Conservation (phyloP, 495 filamentous ascomycete species). For the Xylaria telfairii region DNA sequence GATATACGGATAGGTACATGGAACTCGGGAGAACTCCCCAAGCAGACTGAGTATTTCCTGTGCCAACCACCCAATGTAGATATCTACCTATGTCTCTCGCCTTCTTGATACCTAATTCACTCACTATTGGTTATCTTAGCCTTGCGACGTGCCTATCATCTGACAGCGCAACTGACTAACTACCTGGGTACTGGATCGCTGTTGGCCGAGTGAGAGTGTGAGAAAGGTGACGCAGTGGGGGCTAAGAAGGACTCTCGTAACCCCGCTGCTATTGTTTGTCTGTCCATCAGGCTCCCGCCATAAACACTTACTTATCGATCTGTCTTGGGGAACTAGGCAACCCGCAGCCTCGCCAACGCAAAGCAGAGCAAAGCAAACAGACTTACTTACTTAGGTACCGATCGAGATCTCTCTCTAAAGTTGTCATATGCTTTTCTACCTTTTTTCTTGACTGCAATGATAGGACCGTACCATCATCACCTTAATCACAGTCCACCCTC, state of each 20-base stretch:
- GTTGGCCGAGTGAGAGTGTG: background rate
- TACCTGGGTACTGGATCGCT: too few relatives aligned
- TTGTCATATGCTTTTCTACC: background rate
- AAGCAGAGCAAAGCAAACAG: background rate
- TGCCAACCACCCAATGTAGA: too few relatives aligned
- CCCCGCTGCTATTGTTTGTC: constrained; percentile 6
- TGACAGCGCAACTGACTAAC: background rate
- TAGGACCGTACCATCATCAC: too few relatives aligned
- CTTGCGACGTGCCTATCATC: background rate
- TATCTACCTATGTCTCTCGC: background rate
- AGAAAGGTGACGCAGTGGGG: background rate
- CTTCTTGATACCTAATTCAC: background rate
- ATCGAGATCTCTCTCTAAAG: background rate
- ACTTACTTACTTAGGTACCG: background rate
- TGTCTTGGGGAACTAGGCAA: background rate
- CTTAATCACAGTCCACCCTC: background rate
- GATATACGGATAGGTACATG: background rate
- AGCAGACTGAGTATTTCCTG: too few relatives aligned
- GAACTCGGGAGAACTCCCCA: background rate
- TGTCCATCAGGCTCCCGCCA: constrained; percentile 9
- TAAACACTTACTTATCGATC: background rate
- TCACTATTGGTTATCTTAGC: background rate
- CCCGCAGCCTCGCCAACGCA: background rate
- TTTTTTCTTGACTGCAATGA: too few relatives aligned
- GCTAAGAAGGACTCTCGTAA: background rate